Conservation (phyloP, 148 eudicot species). For the Cornus controversa region DNA sequence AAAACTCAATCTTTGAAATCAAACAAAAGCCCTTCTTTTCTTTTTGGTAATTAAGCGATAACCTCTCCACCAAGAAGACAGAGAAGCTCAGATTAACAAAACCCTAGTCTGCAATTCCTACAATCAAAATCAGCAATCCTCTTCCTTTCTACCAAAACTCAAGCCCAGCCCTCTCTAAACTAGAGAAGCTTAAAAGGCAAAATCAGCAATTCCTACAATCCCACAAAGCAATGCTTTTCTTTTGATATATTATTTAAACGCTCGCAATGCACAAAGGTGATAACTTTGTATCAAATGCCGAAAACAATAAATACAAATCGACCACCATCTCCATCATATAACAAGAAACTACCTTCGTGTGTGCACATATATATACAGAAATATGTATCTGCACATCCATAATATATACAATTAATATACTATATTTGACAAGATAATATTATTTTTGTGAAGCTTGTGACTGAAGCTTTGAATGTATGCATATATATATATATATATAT, state of each 20-base stretch:
- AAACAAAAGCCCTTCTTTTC: neutral
- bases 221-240: neutral
- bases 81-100: neutral
- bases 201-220: neutral
- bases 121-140: neutral
- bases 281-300: neutral
- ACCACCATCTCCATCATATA: neutral
- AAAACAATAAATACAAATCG: neutral
- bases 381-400: neutral
- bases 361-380: neutral
- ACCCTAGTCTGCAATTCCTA: neutral
- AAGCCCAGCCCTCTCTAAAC: neutral
- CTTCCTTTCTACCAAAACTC: neutral
- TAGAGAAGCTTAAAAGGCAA: neutral
- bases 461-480: constrained; percentile 21
- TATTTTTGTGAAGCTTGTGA: constrained; percentile 15
- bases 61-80: neutral
- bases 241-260: neutral
- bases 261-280: neutral
- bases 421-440: neutral
- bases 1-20: neutral
- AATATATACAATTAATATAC: neutral
- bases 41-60: neutral
- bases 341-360: neutral
- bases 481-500: neutral